Conservation (phyloP, 2,329 filamentous ascomycete genomes). For the Aspergillus brasiliensis region DNA sequence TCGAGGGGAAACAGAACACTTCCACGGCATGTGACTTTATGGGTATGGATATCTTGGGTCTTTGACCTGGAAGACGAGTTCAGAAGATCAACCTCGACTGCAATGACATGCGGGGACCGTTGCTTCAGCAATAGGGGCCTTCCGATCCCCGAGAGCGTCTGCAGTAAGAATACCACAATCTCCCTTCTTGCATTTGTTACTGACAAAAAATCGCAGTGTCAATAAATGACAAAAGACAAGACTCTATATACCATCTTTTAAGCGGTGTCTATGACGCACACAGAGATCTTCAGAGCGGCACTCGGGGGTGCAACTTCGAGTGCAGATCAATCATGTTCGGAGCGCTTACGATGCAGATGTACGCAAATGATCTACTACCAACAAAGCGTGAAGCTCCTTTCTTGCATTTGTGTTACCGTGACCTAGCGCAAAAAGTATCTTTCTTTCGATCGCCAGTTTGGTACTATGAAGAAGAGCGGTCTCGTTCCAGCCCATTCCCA, state of each 20-base stretch:
- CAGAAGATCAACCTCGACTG: slow-evolving; percentile 17
- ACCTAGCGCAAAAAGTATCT: too few relatives aligned
- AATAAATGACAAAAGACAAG: slow-evolving; percentile 19
- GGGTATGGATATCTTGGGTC: slow-evolving; percentile 20
- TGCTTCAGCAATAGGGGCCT: slow-evolving; percentile 20
- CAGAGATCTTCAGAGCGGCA: slow-evolving; percentile 11
- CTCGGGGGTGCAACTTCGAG: slow-evolving; percentile 23
- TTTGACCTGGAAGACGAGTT: slow-evolving; percentile 25
- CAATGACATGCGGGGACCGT: slow-evolving; percentile 17
- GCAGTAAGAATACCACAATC: slow-evolving; percentile 19
- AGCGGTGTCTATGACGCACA: slow-evolving; percentile 12
- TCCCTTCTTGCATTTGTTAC: too few relatives aligned
- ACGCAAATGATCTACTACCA: slow-evolving; percentile 15
- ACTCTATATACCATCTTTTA: slow-evolving; percentile 15
- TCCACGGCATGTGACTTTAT: slow-evolving; percentile 11
- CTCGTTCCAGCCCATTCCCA: too few relatives aligned
- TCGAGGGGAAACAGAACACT: slow-evolving; percentile 7
- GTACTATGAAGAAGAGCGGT: too few relatives aligned
- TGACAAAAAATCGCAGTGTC: slow-evolving; percentile 11
- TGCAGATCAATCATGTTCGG: slow-evolving; percentile 30
- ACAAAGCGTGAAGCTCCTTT: slow-evolving; percentile 21
- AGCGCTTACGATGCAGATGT: slow-evolving; percentile 20
- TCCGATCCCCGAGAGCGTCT: slow-evolving; percentile 20
- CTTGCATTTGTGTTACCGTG: too few relatives aligned
- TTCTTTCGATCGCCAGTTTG: too few relatives aligned